Evolutionary conservation across 306 rosid genomes (phyloP).

Genomic region (Cicer bijugum): DNA sequence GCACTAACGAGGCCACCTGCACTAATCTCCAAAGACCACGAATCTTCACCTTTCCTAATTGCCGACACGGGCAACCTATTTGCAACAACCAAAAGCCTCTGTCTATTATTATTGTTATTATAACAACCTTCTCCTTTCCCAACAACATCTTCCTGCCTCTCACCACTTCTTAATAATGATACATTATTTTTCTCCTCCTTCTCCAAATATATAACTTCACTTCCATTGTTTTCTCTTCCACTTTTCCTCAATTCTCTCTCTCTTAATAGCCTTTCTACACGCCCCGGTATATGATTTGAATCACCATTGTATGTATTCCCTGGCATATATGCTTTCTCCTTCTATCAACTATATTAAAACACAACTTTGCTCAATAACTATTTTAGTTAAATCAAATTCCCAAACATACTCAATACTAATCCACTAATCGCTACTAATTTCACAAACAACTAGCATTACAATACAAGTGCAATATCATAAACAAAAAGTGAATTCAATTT

Average conservation of each 20-base stretch:
- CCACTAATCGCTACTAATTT: too few species aligned
- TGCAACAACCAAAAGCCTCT: conserved; percentile 87
- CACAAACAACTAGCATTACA: too few species aligned
- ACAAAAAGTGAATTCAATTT: too few species aligned
- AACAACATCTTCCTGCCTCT: background rate
- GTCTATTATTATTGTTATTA: conserved; percentile 40
- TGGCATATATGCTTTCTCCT: conserved; percentile 64
- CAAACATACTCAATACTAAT: background rate
- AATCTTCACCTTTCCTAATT: conserved; percentile 73
- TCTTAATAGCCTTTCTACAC: conserved; percentile 66
- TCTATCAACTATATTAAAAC: background rate
- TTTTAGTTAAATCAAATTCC: background rate
- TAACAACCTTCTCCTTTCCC: conserved; percentile 44
- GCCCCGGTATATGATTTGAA: conserved; percentile 51
- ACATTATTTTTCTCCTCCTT: background rate
- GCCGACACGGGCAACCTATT: conserved; percentile 97
- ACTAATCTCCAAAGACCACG: conserved; percentile 77
- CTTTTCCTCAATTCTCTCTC: conserved; percentile 67
- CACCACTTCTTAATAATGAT: too few species aligned
- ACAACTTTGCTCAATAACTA: too few species aligned
- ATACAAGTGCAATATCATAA: too few species aligned
- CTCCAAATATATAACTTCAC: background rate
- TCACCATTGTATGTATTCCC: conserved; percentile 67
- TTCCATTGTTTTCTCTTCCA: conserved; percentile 14
- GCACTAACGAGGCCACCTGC: conserved; percentile 96